Conservation (phyloP, 2,329 filamentous ascomycete genomes). For the Aureobasidium melanogenum region DNA sequence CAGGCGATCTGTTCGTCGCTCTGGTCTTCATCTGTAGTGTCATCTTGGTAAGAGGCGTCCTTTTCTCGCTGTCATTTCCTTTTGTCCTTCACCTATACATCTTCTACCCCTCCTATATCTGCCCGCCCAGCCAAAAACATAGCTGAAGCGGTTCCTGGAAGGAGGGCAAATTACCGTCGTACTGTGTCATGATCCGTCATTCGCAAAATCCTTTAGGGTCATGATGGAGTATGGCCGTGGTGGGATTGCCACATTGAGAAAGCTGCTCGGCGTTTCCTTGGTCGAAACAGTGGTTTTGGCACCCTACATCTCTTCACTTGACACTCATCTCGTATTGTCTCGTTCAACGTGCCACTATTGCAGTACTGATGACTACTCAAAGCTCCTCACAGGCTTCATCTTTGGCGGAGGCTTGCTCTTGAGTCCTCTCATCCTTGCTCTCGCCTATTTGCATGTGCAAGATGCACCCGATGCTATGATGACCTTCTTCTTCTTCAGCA, state of each 20-base stretch:
- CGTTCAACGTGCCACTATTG: not conserved
- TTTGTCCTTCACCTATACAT: slow-evolving; percentile 17
- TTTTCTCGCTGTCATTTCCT: slow-evolving; percentile 15
- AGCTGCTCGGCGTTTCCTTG: slow-evolving; percentile 46
- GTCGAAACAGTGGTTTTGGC: slow-evolving; percentile 48
- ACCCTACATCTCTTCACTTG: slow-evolving; percentile 48
- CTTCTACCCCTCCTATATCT: slow-evolving; percentile 48
- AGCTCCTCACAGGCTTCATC: slow-evolving; percentile 32
- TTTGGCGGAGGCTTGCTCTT: slow-evolving; percentile 46
- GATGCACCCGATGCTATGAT: slow-evolving; percentile 71
- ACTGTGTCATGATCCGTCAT: slow-evolving; percentile 40
- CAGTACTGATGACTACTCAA: slow-evolving; percentile 12
- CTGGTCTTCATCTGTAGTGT: slow-evolving; percentile 61
- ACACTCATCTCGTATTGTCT: not conserved
- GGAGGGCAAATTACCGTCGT: slow-evolving; percentile 46
- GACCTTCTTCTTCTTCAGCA: slow-evolving; percentile 72
- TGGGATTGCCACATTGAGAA: slow-evolving; percentile 44
- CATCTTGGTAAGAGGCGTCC: slow-evolving; percentile 63
- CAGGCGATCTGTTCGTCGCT: slow-evolving; percentile 75
- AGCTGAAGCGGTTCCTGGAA: slow-evolving; percentile 49
- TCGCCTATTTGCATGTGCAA: slow-evolving; percentile 77
- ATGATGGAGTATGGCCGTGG: slow-evolving; percentile 41
- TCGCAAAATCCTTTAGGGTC: slow-evolving; percentile 40
- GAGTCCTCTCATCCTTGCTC: slow-evolving; percentile 60
- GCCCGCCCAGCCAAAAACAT: slow-evolving; percentile 40